Evolutionary conservation across 148 eudicot species (phyloP).

Genomic region (Euryodendron excelsum): DNA sequence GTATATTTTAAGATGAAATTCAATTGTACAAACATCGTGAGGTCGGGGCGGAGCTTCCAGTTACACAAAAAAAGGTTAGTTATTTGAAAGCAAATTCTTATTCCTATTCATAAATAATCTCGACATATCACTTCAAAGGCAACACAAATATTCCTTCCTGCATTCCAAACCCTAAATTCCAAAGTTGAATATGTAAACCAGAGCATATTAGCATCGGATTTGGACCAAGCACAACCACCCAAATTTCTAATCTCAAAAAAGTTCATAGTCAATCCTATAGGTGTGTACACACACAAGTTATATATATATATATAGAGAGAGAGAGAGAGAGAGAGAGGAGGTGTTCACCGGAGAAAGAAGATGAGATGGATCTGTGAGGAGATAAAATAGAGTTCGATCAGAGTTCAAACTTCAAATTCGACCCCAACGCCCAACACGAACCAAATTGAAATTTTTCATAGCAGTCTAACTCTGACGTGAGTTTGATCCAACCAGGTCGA

Average conservation of each 20-base stretch:
- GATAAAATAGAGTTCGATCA: neutral
- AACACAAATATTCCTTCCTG: neutral
- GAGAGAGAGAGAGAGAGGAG: neutral
- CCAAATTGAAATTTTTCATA: neutral
- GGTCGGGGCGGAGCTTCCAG: too few species aligned
- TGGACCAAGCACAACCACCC: neutral
- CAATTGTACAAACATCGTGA: too few species aligned
- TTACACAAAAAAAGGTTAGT: neutral
- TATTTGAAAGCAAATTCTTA: neutral
- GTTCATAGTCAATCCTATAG: neutral
- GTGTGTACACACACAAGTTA: neutral
- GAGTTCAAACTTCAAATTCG: neutral
- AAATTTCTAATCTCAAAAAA: neutral
- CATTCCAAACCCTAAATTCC: neutral
- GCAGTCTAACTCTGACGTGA: neutral
- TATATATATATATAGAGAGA: neutral
- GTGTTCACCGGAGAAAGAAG: neutral
- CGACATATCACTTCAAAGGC: neutral
- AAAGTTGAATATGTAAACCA: neutral
- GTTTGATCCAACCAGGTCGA: neutral
- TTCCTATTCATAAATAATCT: neutral
- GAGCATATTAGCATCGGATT: neutral
- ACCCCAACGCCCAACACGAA: neutral
- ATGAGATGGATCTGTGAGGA: neutral
- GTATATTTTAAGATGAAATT: too few species aligned